phyloP scores from a whole-genome alignment of 1,139 yeast species.

The Petasospora fabianii region DNA sequence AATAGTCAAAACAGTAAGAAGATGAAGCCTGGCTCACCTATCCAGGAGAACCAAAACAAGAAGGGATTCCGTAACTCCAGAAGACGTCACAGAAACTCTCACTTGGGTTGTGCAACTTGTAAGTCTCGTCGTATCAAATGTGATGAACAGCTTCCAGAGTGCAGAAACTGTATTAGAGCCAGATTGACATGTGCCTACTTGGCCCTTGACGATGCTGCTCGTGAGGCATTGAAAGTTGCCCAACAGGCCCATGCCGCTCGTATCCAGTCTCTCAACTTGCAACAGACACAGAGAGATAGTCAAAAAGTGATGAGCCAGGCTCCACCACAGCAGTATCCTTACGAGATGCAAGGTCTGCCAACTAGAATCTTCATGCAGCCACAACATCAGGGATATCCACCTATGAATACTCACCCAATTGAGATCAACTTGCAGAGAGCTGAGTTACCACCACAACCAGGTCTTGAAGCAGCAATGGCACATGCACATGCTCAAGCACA shows the following conservation, averaged over 20 bases:
- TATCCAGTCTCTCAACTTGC: constrained; percentile 19
- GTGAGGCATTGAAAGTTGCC: constrained; percentile 49
- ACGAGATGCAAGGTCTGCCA: constrained; percentile 20
- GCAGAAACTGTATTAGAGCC: constrained; percentile 59
- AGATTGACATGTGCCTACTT: constrained; percentile 53
- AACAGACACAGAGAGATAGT: constrained; percentile 17
- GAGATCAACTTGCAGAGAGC: constrained; percentile 23
- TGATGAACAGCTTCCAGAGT: constrained; percentile 60
- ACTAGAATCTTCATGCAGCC: constrained; percentile 17
- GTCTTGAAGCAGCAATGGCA: constrained; percentile 1
- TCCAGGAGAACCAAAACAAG: constrained; percentile 13
- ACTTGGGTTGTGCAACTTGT: constrained; percentile 59
- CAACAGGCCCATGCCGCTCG: constrained; percentile 33
- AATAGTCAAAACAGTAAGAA: constrained; percentile 13
- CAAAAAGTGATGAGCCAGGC: constrained; percentile 9
- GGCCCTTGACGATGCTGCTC: constrained; percentile 46
- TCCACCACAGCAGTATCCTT: constrained; percentile 17
- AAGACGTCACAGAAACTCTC: constrained; percentile 61
- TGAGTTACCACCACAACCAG: constrained; percentile 13
- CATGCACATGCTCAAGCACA: background rate
- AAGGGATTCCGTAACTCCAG: constrained; percentile 44
- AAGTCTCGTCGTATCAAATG: constrained; percentile 65
- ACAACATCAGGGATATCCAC: constrained; percentile 13
- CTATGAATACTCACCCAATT: constrained; percentile 15
- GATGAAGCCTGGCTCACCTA: constrained; percentile 8